Percentiles rank a stretch among this genome's conserved stretches.
phyloP scores from a whole-genome alignment of 2,329 filamentous ascomycete species.

The Scytalidium lignicola region DNA sequence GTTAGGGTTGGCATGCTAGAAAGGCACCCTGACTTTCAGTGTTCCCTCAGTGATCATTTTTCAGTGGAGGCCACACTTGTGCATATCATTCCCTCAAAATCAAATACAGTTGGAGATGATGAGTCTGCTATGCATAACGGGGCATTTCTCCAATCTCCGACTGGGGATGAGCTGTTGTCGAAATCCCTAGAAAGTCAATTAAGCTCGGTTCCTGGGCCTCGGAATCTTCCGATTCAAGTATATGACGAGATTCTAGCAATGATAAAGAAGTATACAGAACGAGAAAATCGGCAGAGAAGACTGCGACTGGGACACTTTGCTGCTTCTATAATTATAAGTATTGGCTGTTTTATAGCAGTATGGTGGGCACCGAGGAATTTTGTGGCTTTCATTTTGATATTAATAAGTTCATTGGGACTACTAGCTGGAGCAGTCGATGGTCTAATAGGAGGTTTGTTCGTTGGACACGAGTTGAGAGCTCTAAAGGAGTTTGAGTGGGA shows the following conservation, averaged over 20 bases:
- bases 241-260: slow-evolving; percentile 72
- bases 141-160: slow-evolving; percentile 19
- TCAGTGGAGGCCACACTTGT: slow-evolving; percentile 75
- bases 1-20: slow-evolving; percentile 74
- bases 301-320: slow-evolving; percentile 73
- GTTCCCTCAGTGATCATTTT: slow-evolving; percentile 92
- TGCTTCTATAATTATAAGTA: slow-evolving; percentile 57
- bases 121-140: slow-evolving; percentile 20
- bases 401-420: slow-evolving; percentile 74
- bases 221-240: slow-evolving; percentile 39
- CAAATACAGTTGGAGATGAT: slow-evolving; percentile 12
- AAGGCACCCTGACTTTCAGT: slow-evolving; percentile 73
- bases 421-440: slow-evolving; percentile 76
- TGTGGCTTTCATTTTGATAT: slow-evolving; percentile 72
- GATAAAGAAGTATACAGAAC: slow-evolving; percentile 60
- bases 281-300: slow-evolving; percentile 67
- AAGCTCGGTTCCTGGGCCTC: slow-evolving; percentile 6
- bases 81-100: slow-evolving; percentile 11
- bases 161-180: slow-evolving; percentile 13
- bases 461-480: slow-evolving; percentile 75
- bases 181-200: slow-evolving; percentile 16
- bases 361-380: slow-evolving; percentile 81
- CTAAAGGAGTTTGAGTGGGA: slow-evolving; percentile 94
- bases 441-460: slow-evolving; percentile 80
- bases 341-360: slow-evolving; percentile 72